These are phyloP conservation scores for Coffea humblotiana DNA, from an alignment of 305 asterid genomes.

Conservation along the genomic window DNA sequence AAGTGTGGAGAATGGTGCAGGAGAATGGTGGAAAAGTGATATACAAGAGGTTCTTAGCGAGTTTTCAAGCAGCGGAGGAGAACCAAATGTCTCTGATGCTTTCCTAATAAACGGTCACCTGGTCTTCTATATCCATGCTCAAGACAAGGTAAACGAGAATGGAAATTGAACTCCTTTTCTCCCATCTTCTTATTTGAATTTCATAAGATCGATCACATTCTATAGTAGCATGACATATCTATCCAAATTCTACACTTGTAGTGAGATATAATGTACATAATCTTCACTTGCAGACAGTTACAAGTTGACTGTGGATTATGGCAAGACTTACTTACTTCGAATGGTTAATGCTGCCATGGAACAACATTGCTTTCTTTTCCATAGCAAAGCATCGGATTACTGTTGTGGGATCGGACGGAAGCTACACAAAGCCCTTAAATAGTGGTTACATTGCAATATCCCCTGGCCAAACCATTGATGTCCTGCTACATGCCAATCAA, in stretches of 20 bases:
- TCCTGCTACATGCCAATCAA: conserved; percentile 23
- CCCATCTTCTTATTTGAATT: too few relatives aligned
- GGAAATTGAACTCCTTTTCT: too few relatives aligned
- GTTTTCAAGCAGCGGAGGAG: conserved; percentile 44
- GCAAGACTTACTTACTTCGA: conserved; percentile 27
- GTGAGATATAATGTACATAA: too few relatives aligned
- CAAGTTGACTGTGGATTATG: conserved; percentile 18
- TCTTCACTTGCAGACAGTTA: conserved; percentile 13
- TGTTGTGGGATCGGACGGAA: conserved; percentile 30
- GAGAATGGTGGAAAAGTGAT: conserved; percentile 76
- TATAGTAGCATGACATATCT: background rate
- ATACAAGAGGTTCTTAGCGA: conserved; percentile 39
- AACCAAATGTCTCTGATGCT: conserved; percentile 61
- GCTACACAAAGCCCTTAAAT: conserved; percentile 16
- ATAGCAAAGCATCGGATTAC: conserved; percentile 21
- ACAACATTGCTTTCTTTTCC: conserved; percentile 25
- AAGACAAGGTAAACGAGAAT: conserved; percentile 31
- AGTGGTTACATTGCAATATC: conserved; percentile 15
- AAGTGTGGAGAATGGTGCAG: conserved; percentile 7
- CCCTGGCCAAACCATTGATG: conserved; percentile 26
- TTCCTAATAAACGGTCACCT: conserved; percentile 70
- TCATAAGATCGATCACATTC: too few relatives aligned
- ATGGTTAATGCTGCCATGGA: conserved; percentile 22
- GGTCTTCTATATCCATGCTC: conserved; percentile 66
- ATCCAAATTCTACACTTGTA: too few relatives aligned